Evolutionary conservation across 208 protist genomes (phyloP), one percentile per base, ranked within the genome.

Genomic region (Acanthamoeba royreba): DNA sequence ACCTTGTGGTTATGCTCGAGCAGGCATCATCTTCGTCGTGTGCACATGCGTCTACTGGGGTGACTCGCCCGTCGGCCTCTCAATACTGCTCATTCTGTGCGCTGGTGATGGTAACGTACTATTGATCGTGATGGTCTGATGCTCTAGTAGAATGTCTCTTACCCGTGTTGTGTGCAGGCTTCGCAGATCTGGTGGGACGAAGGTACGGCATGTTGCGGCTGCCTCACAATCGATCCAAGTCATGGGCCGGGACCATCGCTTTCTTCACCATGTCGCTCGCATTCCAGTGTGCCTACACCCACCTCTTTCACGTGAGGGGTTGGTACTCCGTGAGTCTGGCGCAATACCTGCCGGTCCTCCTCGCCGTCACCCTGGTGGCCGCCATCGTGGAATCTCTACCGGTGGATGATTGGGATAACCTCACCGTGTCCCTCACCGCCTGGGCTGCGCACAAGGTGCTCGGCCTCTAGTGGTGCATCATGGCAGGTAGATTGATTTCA

Each of bases 11-110:
- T n/a, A n/a, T 31, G 43, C 25, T 8, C 38, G 66, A 43, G 72
- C 13, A 83, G 72, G 72, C 4, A 35, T 83, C 25, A 52, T 83
- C 2, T 83, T 83, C 25, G 72, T 83, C 25, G 72, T 83, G 0
- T 83, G 72, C 35, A 83, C 72, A 31, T 83, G 72, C 72, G 72
- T 83, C 13, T 83, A 83, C 43, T 83, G 72, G 72, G n/a, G 72
- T 4, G 72, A 83, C 42, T 83, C 72, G 25, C 3, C 42, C 13
- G 72, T 83, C 5, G 72, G 72, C 72, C 46, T 83, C 72, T 83
- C 72, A 38, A 33, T 83, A 0, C 72, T 83, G 4, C 72, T 83
- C n/a, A 83, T 83, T 45, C 72, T 83, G 5, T 83, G 72, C 72
- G 72, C 72, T 19, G 72, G 72, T 25, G 72, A 83, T 33, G 72